phyloP scores from a whole-genome alignment of 805 yeast species.

The Hyphopichia homilentoma region DNA sequence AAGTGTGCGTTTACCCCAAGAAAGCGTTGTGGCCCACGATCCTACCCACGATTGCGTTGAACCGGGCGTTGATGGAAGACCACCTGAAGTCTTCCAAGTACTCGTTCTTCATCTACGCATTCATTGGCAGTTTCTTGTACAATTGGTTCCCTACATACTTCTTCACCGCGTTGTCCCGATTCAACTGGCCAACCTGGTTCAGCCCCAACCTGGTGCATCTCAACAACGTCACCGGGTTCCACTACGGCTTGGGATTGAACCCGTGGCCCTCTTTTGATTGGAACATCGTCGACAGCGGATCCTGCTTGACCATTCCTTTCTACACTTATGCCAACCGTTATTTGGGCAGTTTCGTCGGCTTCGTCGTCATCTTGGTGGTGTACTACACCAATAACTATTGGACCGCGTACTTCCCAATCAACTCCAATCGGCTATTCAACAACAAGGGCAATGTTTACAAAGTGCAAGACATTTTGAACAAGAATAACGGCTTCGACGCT shows the following conservation, averaged over 20 bases:
- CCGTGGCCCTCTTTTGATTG: conserved; percentile 43
- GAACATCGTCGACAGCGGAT: conserved; percentile 35
- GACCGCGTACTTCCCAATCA: conserved; percentile 49
- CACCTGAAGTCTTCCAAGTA: conserved; percentile 26
- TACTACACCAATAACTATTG: conserved; percentile 48
- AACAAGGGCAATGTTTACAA: conserved; percentile 48
- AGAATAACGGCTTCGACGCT: conserved; percentile 42
- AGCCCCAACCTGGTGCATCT: conserved; percentile 35
- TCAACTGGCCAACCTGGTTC: conserved; percentile 47
- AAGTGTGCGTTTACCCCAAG: conserved; percentile 44
- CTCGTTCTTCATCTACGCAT: conserved; percentile 34
- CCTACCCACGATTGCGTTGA: conserved; percentile 40
- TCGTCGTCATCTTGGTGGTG: conserved; percentile 26
- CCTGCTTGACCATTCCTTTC: conserved; percentile 41
- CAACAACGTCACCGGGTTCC: conserved; percentile 35
- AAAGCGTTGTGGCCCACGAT: conserved; percentile 44
- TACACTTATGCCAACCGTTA: conserved; percentile 40
- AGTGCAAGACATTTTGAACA: conserved; percentile 44
- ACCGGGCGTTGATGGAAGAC: conserved; percentile 37
- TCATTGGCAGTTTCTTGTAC: conserved; percentile 32
- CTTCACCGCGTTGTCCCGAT: conserved; percentile 35
- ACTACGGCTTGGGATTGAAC: conserved; percentile 37
- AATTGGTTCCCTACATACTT: conserved; percentile 41
- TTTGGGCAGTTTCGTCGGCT: conserved; percentile 32
- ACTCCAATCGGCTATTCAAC: conserved; percentile 50